phyloP scores from a whole-genome alignment of 2,329 filamentous ascomycete genomes.

The Hyphodiscus sp. region DNA sequence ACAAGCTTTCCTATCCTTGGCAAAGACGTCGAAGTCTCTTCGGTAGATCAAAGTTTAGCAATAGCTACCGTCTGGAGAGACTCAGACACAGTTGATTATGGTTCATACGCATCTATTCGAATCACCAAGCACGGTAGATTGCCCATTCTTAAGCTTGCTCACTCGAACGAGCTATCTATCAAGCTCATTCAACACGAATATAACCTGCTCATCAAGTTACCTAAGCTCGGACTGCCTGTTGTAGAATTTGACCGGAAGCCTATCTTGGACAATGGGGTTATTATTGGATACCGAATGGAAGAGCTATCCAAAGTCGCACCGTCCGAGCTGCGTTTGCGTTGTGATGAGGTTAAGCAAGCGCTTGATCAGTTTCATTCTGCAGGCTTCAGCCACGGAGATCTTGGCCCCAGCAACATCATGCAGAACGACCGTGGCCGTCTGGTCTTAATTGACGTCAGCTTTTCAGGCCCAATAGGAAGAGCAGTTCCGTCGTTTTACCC shows the following conservation, averaged over 20 bases:
- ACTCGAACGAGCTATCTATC: slow-evolving; percentile 12
- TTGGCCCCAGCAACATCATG: slow-evolving; percentile 14
- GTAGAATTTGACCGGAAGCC: slow-evolving; percentile 13
- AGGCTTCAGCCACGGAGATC: slow-evolving; percentile 13
- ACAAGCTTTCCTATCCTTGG: slow-evolving; percentile 1
- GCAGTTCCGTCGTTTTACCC: slow-evolving; percentile 12
- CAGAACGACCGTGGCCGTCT: slow-evolving; percentile 2
- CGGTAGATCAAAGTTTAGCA: slow-evolving; percentile 8
- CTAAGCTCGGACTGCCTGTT: slow-evolving; percentile 12
- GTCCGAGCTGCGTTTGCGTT: slow-evolving; percentile 10
- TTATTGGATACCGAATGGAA: slow-evolving; percentile 14
- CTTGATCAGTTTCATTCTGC: slow-evolving; percentile 11
- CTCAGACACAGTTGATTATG: slow-evolving; percentile 11
- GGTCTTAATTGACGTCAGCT: slow-evolving; percentile 11
- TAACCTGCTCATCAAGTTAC: slow-evolving; percentile 8
- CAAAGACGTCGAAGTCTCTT: slow-evolving; percentile 10
- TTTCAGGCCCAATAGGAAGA: slow-evolving; percentile 12
- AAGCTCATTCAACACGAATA: slow-evolving; percentile 15
- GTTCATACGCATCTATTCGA: slow-evolving; percentile 13
- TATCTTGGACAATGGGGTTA: slow-evolving; percentile 10
- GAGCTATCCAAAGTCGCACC: slow-evolving; percentile 12
- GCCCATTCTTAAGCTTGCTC: slow-evolving; percentile 15
- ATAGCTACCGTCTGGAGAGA: slow-evolving; percentile 13
- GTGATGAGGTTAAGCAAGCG: slow-evolving; percentile 10
- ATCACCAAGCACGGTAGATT: slow-evolving; percentile 11